Evolutionary conservation across 2,329 filamentous ascomycete species (phyloP).

Genomic region (Fusarium pseudoanthophilum): DNA sequence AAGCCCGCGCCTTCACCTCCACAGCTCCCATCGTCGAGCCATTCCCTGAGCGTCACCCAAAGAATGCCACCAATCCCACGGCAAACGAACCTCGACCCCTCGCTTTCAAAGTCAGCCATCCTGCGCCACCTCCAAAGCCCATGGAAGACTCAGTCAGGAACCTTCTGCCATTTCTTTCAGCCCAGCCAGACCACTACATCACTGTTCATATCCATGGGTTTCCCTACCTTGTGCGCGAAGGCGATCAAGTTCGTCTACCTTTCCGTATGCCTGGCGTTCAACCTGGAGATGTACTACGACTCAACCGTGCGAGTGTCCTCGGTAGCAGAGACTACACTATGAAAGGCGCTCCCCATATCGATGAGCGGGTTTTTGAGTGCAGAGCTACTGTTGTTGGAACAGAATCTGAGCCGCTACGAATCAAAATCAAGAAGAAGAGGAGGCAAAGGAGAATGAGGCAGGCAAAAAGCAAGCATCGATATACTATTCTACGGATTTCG

Average conservation of each 20-base stretch:
- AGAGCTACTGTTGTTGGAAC: conserved; percentile 85
- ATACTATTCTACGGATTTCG: conserved; percentile 85
- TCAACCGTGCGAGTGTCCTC: conserved; percentile 85
- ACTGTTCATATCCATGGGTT: conserved; percentile 82
- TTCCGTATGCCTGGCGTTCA: conserved; percentile 81
- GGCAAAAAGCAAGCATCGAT: conserved; percentile 89
- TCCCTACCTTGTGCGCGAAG: conserved; percentile 81
- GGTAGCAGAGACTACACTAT: conserved; percentile 92
- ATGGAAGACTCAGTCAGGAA: conserved; percentile 66
- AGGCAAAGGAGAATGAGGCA: conserved; percentile 78
- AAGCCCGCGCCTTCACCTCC: conserved; percentile 45
- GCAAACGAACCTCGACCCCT: conserved; percentile 48
- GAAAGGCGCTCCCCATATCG: conserved; percentile 82
- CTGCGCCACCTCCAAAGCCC: conserved; percentile 48
- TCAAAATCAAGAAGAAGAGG: conserved; percentile 85
- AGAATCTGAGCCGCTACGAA: conserved; percentile 81
- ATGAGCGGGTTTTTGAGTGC: conserved; percentile 86
- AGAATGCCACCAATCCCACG: conserved; percentile 54
- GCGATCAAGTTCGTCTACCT: conserved; percentile 80
- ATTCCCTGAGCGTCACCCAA: conserved; percentile 47
- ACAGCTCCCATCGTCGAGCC: conserved; percentile 62
- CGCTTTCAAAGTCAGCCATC: conserved; percentile 56
- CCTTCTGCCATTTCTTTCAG: conserved; percentile 76
- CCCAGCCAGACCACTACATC: conserved; percentile 81
- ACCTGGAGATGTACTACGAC: conserved; percentile 85